Evolutionary conservation across 106 monocot species (phyloP), one percentile per base, ranked within the genome.

Genomic region (Dendrobium officinale): DNA sequence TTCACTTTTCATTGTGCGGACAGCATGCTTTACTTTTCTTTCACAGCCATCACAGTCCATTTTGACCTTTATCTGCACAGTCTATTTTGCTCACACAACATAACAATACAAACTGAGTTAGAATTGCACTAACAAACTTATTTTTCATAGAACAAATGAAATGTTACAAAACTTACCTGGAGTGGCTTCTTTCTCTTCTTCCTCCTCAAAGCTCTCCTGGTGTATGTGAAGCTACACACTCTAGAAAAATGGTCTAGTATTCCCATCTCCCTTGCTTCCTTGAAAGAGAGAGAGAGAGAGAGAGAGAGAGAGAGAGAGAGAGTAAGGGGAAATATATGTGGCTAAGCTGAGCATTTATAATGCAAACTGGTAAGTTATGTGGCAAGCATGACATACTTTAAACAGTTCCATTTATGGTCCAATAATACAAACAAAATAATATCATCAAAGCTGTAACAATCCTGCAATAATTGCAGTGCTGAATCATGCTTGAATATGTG

Each of bases 31-130:
- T 47, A 93, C 88, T 81, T 79, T 93, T 73, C 90, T 85, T 76
- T 93, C 93, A 44, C 93, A 93, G 40, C 93, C 93, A 49, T 93
- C 93, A 61, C 93, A 93, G 82, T 93, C 93, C 85, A 93, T 93
- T 73, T 90, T 87, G 80, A 93, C 93, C 87, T 84, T 88, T 67
- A 93, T 13, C 19, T 90, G 85, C 78, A 93, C 90, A 24, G 93
- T 93, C 93, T 92, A 66, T 44, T 47, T 59, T 2, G 49, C 49
- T 15, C 16, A 33, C 70, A 5, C 64, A 16, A 37, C 9, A 68
- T 1, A 10, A 31, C 1, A 8, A 61, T 22, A 68, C 1, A 0
- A 33, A 29, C 2, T 9, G 2, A 17, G 15, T 70, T 33, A 70
- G 13, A n/a, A 64, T 54, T 10, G 51, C n/a, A 61, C 20, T 37